Base-by-base conservation (phyloP, 768 basidiomycete genomes). In the Suillus decipiens region DNA sequence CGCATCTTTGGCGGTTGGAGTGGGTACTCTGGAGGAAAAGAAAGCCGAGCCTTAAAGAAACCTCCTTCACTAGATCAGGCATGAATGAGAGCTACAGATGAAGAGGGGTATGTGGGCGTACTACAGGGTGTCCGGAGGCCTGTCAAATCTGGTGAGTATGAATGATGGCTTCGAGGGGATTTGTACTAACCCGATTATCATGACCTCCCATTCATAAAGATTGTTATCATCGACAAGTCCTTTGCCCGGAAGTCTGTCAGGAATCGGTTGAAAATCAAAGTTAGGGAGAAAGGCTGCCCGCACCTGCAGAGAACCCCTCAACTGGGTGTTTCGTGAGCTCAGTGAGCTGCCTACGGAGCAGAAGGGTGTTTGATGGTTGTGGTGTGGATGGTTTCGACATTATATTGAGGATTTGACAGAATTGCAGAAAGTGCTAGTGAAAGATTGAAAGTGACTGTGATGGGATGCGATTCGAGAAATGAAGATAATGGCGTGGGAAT, bases 181-280 rank as follows among this genome's bases (percentile, higher is more conserved):
- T 61, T 33, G 54, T 54, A 77, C 86, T 63, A 66, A 96, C 94
- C 95, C 94, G 72, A 96, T 96, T 68, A 97, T 89, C 73, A 97
- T 82, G 71, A 98, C 84, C 68, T 97, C 95, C 97, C 97, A 99
- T 79, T 98, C 96, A 63, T 90, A 93, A 14, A 98, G 79, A 78
- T 98, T 96, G 76, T 88, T 84, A 63, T 98, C 96, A 74, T 99
- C 95, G 53, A 95, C 95, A 61, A 99, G 87, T 45, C 96, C 96
- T 88, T 71, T 70, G 70, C 67, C 65, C 70, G 67, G 59, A 71
- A 72, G 63, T 68, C 70, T 72, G 67, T 75, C 72, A 77, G 74
- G 71, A 66, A 67, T 69, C 71, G 63, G 70, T 71, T 73, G 69
- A 71, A 73, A 64, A 72, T 70, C 68, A 55, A 73, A 72, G 72